A percentile compares a stretch with the other conserved stretches of the same genome.
Evolutionary conservation across 805 yeast genomes (phyloP).

Genomic region (Myxozyma kluyveri): DNA sequence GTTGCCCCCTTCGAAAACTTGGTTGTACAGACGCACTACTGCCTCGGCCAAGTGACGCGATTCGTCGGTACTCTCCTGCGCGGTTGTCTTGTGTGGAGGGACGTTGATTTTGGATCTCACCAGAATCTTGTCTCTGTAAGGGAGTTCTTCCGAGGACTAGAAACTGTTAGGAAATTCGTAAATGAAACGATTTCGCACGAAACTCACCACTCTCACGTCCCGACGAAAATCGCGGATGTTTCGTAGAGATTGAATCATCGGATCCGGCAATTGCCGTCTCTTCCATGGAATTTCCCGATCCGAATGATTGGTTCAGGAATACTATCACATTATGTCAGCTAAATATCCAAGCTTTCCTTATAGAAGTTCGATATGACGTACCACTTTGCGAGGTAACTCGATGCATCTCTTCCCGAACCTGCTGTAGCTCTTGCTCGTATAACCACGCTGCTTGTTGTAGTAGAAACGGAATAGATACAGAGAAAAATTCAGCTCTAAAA

Average conservation of each 20-base stretch:
- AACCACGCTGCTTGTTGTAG: slow-evolving; percentile 46
- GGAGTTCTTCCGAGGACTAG: too few relatives aligned
- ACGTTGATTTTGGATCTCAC: too few relatives aligned
- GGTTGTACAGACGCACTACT: too few relatives aligned
- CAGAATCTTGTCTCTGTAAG: too few relatives aligned
- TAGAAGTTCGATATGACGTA: not conserved
- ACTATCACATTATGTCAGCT: not conserved
- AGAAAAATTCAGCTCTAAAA: slow-evolving; percentile 37
- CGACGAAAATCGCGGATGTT: not conserved
- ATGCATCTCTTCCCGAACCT: slow-evolving; percentile 38
- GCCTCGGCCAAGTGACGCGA: too few relatives aligned
- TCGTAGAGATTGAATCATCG: slow-evolving; percentile 2
- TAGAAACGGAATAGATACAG: slow-evolving; percentile 40
- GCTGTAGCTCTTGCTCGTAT: slow-evolving; percentile 42
- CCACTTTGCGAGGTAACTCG: slow-evolving; percentile 16
- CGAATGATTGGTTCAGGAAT: slow-evolving; percentile 6
- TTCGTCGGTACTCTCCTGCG: too few relatives aligned
- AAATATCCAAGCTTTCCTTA: not conserved
- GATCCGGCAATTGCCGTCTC: slow-evolving; percentile 2
- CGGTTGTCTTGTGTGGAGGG: too few relatives aligned
- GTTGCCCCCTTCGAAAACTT: too few relatives aligned
- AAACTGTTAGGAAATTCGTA: too few relatives aligned
- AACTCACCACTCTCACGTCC: too few relatives aligned
- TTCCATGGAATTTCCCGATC: not conserved
- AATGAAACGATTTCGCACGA: too few relatives aligned